A percentile compares a stretch with the other conserved stretches of the same genome.
These are phyloP conservation scores for Anaeramoeba flamelloides DNA, from an alignment of 78 protist species.

Conservation along the genomic window DNA sequence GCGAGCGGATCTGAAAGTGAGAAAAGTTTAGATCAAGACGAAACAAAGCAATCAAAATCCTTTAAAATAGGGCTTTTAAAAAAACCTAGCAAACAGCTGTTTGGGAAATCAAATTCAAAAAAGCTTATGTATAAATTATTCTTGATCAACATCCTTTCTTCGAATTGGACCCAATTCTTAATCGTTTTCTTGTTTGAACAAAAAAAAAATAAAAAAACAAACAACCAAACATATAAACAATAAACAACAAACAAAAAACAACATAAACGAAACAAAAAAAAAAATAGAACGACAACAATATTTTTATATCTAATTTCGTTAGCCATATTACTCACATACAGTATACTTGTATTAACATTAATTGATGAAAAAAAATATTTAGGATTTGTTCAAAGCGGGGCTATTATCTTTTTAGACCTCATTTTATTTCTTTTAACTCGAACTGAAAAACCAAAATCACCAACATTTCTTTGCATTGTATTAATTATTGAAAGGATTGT, in stretches of 20 bases:
- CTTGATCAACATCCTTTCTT: too few relatives aligned
- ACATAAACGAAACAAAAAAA: neutral
- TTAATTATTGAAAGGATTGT: neutral
- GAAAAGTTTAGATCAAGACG: too few relatives aligned
- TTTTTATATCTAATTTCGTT: neutral
- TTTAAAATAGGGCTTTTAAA: too few relatives aligned
- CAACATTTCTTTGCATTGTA: neutral
- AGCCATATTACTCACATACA: neutral
- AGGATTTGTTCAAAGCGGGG: neutral
- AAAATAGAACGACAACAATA: neutral
- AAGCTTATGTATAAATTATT: too few relatives aligned
- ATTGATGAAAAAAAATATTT: neutral
- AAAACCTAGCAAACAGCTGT: too few relatives aligned
- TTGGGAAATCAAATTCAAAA: conserved; percentile 2
- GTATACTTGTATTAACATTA: neutral
- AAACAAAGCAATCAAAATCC: too few relatives aligned
- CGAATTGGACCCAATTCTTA: neutral
- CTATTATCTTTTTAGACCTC: neutral
- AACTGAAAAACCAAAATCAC: neutral
- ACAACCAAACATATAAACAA: neutral
- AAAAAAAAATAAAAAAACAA: neutral
- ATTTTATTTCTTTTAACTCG: neutral
- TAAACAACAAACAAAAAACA: neutral
- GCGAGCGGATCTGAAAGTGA: too few relatives aligned
- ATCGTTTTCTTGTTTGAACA: neutral